These are phyloP conservation scores for Amoeboaphelidium occidentale DNA, from an alignment of 371 early-diverging fungal species.

Conservation along the genomic window DNA sequence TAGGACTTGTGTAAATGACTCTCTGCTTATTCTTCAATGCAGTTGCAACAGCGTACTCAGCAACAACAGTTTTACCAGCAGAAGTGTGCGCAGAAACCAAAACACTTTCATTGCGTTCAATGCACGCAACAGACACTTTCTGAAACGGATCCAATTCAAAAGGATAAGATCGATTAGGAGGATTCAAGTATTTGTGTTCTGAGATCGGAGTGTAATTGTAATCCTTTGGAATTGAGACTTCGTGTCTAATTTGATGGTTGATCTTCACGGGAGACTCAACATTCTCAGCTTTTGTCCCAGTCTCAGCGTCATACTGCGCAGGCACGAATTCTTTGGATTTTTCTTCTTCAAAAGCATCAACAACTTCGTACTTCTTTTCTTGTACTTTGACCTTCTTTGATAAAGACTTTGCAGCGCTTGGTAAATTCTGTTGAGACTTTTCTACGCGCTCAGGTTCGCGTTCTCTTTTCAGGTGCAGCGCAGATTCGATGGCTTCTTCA, in stretches of 20 bases:
- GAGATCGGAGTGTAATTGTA: conserved; percentile 66
- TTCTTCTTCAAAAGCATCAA: background rate
- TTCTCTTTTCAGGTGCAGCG: too few species aligned
- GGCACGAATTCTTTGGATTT: background rate
- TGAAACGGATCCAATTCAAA: conserved; percentile 98
- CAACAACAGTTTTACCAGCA: conserved; percentile 99
- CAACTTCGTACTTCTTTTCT: too few species aligned
- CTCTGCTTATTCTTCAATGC: conserved; percentile 78
- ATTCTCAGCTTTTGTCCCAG: background rate
- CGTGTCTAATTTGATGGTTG: conserved; percentile 47
- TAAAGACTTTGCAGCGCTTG: too few species aligned
- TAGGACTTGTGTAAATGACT: conserved; percentile 98
- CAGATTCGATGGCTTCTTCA: too few species aligned
- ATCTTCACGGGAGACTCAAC: background rate
- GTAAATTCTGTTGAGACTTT: too few species aligned
- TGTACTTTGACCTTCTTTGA: too few species aligned
- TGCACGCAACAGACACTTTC: conserved; percentile 61
- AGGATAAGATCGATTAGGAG: conserved; percentile 70
- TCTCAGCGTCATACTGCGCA: background rate
- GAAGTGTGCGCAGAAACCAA: conserved; percentile 97
- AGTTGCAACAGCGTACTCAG: conserved; percentile 98
- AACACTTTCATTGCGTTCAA: conserved; percentile 90
- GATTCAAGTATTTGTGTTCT: conserved; percentile 46
- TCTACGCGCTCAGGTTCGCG: too few species aligned
- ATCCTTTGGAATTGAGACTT: conserved; percentile 73